Percentiles rank a stretch among this genome's conserved stretches.
phyloP scores from a whole-genome alignment of 2,329 filamentous ascomycete species.

The Xylaria sp. region DNA sequence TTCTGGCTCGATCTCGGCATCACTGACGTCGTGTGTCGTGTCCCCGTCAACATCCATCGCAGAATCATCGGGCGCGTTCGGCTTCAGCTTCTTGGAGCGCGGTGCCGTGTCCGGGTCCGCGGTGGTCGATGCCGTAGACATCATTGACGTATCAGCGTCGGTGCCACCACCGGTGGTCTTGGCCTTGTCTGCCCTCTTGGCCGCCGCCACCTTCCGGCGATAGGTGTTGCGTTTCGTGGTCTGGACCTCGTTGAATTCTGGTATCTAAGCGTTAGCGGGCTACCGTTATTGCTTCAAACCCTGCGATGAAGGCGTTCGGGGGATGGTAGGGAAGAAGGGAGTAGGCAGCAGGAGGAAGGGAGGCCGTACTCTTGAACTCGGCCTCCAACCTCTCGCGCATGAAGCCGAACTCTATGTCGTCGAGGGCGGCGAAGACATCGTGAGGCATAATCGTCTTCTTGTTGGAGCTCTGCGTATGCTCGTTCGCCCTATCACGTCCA shows the following conservation, averaged over 20 bases:
- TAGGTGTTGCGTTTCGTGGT: constrained; percentile 75
- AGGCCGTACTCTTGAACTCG: constrained; percentile 70
- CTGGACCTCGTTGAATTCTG: constrained; percentile 74
- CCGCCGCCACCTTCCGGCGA: constrained; percentile 68
- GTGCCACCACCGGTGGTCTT: constrained; percentile 6
- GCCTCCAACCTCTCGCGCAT: constrained; percentile 69
- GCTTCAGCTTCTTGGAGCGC: constrained; percentile 44
- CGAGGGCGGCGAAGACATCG: constrained; percentile 76
- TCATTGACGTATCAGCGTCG: constrained; percentile 40
- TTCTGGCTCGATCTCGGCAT: constrained; percentile 46
- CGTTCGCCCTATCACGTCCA: constrained; percentile 63
- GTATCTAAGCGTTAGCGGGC: constrained; percentile 5
- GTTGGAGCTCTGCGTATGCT: constrained; percentile 65
- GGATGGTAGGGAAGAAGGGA: neutral
- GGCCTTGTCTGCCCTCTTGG: constrained; percentile 51
- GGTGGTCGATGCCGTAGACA: constrained; percentile 29
- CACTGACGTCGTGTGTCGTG: constrained; percentile 41
- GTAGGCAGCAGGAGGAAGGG: neutral
- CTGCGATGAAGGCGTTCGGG: neutral
- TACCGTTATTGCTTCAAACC: too few relatives aligned
- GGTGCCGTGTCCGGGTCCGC: constrained; percentile 27
- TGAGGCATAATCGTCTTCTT: constrained; percentile 79
- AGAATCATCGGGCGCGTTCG: constrained; percentile 44
- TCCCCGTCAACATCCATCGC: constrained; percentile 50
- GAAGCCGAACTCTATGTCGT: constrained; percentile 78